These are phyloP conservation scores for Incumbomyces delicatus DNA, from an alignment of 2,329 filamentous ascomycete genomes.

Conservation along the genomic window DNA sequence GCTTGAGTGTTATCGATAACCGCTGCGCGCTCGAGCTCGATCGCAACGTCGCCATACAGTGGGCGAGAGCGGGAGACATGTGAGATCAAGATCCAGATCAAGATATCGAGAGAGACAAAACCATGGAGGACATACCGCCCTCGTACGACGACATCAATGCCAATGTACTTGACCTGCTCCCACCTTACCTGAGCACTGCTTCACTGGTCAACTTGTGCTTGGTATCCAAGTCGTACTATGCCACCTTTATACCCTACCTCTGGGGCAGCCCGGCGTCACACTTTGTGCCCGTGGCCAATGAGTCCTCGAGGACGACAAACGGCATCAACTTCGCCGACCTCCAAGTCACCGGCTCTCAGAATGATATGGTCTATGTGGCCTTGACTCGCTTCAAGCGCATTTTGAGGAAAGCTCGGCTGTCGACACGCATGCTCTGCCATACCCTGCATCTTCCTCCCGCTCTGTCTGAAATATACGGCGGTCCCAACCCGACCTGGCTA, in stretches of 20 bases:
- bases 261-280: constrained; percentile 56
- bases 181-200: constrained; percentile 46
- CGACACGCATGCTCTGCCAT: constrained; percentile 48
- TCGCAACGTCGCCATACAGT: too few relatives aligned
- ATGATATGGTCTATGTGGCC: constrained; percentile 53
- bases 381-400: constrained; percentile 50
- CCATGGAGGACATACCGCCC: constrained; percentile 49
- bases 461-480: constrained; percentile 51
- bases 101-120: too few relatives aligned
- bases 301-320: not conserved
- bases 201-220: constrained; percentile 48
- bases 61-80: too few relatives aligned
- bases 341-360: constrained; percentile 26
- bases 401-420: constrained; percentile 43
- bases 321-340: constrained; percentile 3
- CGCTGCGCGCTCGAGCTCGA: too few relatives aligned
- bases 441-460: constrained; percentile 53
- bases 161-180: constrained; percentile 48
- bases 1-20: too few relatives aligned
- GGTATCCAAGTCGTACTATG: constrained; percentile 49
- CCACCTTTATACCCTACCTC: constrained; percentile 48
- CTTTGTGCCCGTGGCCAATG: constrained; percentile 39
- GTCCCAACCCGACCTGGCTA: constrained; percentile 50
- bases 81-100: too few relatives aligned
- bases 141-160: constrained; percentile 46